phyloP scores from a whole-genome alignment of 148 eudicot species.

The Pouteria glomerata region DNA sequence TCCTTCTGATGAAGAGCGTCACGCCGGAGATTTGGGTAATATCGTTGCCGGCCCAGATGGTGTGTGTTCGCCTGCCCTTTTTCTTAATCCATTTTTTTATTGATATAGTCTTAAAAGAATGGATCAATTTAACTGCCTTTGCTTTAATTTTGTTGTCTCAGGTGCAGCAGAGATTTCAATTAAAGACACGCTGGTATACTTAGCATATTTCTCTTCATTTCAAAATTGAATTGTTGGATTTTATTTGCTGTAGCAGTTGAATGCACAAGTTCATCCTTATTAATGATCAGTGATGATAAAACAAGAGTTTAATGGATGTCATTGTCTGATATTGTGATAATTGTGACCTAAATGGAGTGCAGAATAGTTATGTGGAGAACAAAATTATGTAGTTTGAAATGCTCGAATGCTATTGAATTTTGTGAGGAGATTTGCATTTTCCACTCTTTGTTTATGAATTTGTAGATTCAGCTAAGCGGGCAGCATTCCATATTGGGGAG shows the following conservation, averaged over 20 bases:
- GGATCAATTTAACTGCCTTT: background rate
- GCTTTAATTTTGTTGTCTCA: constrained; percentile 21
- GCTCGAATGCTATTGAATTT: too few species aligned
- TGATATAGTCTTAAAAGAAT: background rate
- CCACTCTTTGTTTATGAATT: background rate
- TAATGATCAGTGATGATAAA: background rate
- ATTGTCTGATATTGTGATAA: background rate
- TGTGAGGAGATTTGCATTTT: background rate
- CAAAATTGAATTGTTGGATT: background rate
- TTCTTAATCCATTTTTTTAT: background rate
- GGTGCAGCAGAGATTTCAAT: constrained; percentile 80
- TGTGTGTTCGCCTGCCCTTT: constrained; percentile 3
- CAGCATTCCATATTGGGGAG: constrained; percentile 84
- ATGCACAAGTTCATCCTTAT: background rate
- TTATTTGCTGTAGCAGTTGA: background rate
- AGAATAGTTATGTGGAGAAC: background rate
- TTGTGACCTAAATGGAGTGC: background rate
- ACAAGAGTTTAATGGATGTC: background rate
- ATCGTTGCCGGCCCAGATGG: constrained; percentile 76
- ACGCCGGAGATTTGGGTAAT: constrained; percentile 98
- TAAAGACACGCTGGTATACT: constrained; percentile 55
- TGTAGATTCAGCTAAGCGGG: constrained; percentile 67
- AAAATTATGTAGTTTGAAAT: too few species aligned
- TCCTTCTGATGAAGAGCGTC: constrained; percentile 66
- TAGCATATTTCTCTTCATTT: background rate